Conservation (phyloP, 495 filamentous ascomycete species). For the Talaromyces thailandensis region DNA sequence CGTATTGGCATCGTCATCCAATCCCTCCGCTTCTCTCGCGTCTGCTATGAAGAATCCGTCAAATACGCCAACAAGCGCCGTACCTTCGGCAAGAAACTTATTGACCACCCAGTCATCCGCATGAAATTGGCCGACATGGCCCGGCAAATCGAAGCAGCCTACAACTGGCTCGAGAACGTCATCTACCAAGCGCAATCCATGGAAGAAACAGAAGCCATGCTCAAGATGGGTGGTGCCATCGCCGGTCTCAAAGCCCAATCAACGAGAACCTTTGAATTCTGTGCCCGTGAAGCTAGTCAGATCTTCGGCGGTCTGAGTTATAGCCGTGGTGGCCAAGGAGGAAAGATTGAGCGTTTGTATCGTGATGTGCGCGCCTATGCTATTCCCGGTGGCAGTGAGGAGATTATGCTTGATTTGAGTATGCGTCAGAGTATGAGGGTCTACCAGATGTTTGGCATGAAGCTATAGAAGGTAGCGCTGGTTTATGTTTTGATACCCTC, state of each 20-base stretch:
- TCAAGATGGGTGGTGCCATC: slow-evolving; percentile 90
- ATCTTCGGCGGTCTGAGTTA: slow-evolving; percentile 96
- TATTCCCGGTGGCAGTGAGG: slow-evolving; percentile 92
- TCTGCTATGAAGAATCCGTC: slow-evolving; percentile 92
- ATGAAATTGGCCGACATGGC: slow-evolving; percentile 98
- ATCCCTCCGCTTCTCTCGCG: slow-evolving; percentile 86
- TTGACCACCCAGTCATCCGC: slow-evolving; percentile 95
- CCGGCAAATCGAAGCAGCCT: slow-evolving; percentile 89
- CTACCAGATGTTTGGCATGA: slow-evolving; percentile 89
- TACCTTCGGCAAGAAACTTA: slow-evolving; percentile 91
- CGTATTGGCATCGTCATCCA: slow-evolving; percentile 98
- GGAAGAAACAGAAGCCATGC: slow-evolving; percentile 91
- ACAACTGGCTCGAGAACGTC: slow-evolving; percentile 95
- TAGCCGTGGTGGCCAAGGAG: slow-evolving; percentile 86
- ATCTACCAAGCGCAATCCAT: slow-evolving; percentile 89
- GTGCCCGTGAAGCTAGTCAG: slow-evolving; percentile 90
- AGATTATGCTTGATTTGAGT: slow-evolving; percentile 97
- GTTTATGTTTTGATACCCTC: slow-evolving; percentile 6
- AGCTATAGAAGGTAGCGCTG: slow-evolving; percentile 72
- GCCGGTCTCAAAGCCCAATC: slow-evolving; percentile 88
- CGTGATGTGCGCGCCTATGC: slow-evolving; percentile 96
- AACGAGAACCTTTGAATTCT: slow-evolving; percentile 93
- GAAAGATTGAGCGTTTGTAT: slow-evolving; percentile 92
- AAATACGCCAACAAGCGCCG: slow-evolving; percentile 95
- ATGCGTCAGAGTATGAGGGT: slow-evolving; percentile 89